Percentiles rank a stretch among this genome's conserved stretches.
phyloP scores from a whole-genome alignment of 768 basidiomycete species.

The Kockovaella imperatae region DNA sequence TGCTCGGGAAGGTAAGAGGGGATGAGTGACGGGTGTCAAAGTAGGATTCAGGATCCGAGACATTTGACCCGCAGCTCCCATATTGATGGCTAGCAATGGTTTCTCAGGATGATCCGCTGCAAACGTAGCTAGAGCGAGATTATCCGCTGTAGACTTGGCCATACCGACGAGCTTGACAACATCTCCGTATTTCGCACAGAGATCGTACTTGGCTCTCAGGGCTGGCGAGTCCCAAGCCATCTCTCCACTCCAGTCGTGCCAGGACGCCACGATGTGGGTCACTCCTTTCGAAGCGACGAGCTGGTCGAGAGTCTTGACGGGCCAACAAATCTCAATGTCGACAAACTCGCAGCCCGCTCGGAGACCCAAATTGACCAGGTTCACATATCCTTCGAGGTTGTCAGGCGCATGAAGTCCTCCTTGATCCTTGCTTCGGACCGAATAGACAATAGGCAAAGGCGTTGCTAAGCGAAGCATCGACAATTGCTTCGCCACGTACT shows the following conservation, averaged over 20 bases:
- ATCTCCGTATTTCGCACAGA: slow-evolving; percentile 66
- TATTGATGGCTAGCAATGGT: slow-evolving; percentile 90
- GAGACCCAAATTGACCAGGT: slow-evolving; percentile 68
- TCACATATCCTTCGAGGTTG: slow-evolving; percentile 61
- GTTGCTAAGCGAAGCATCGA: slow-evolving; percentile 67
- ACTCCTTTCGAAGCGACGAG: slow-evolving; percentile 59
- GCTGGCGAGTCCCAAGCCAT: slow-evolving; percentile 68
- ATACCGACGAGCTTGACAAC: slow-evolving; percentile 89
- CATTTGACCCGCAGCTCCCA: slow-evolving; percentile 76
- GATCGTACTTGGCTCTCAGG: slow-evolving; percentile 62
- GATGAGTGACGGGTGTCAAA: slow-evolving; percentile 85
- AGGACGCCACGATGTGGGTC: slow-evolving; percentile 81
- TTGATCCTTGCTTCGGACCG: slow-evolving; percentile 76
- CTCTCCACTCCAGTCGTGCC: slow-evolving; percentile 85
- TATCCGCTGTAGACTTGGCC: slow-evolving; percentile 65
- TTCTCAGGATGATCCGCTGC: too few relatives aligned
- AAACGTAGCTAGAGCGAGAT: slow-evolving; percentile 70
- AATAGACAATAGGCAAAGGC: slow-evolving; percentile 80
- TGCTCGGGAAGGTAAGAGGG: slow-evolving; percentile 70
- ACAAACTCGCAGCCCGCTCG: slow-evolving; percentile 84
- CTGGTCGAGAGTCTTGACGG: slow-evolving; percentile 56
- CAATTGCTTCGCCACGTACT: slow-evolving; percentile 74
- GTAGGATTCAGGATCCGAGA: slow-evolving; percentile 78
- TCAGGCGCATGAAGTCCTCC: slow-evolving; percentile 85
- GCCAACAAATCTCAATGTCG: slow-evolving; percentile 78